Evolutionary conservation across 1,139 yeast species (phyloP), one percentile per base, ranked within the genome.

Genomic region (Kurtzmaniella quercitrusa): DNA sequence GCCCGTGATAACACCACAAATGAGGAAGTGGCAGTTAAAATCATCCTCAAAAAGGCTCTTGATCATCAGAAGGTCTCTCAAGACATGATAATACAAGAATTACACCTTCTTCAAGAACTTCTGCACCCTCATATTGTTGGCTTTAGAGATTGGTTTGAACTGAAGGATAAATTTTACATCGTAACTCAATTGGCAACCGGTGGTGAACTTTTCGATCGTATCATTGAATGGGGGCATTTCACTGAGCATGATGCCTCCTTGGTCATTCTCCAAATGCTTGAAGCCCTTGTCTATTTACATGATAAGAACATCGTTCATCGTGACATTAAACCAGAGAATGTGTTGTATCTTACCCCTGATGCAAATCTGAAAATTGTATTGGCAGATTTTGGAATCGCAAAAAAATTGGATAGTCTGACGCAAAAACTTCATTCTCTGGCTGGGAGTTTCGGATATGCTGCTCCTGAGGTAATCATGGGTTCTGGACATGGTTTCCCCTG

Each of bases 341-440:
- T 90, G 41, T 71, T 90, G 42, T 89, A 86, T 60, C 68, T 82
- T 42, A 72, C 78, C 21, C 62, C 68, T 1, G 70, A 58, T 2
- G 65, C 62, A 10, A 73, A 84, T 48, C 83, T 95, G 6, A 79
- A 77, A 41, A 72, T 90, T 33, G 95, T 90, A 2, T 70, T 90
- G 51, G 96, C 96, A 0, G 97, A 90, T 66, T 90, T 90, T 64
- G 97, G 97, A 39, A 89, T 90, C 54, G 96, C 97, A 34, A 87
- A 86, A 60, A 73, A 79, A 48, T 66, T 90, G 52, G 73, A 74
- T 46, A 62, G 71, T 15, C 68, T 77, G 1, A 75, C 81, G 53
- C 91, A 88, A 50, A 75, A 82, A 50, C 71, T 91, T 47, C 84
- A 81, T 23, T 73, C 85, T 23, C 82, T 87, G 40, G 96, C 96